Percentiles rank a stretch among this genome's conserved stretches.
phyloP scores from a whole-genome alignment of 768 basidiomycete species.

The Aureoboletus auriporus region DNA sequence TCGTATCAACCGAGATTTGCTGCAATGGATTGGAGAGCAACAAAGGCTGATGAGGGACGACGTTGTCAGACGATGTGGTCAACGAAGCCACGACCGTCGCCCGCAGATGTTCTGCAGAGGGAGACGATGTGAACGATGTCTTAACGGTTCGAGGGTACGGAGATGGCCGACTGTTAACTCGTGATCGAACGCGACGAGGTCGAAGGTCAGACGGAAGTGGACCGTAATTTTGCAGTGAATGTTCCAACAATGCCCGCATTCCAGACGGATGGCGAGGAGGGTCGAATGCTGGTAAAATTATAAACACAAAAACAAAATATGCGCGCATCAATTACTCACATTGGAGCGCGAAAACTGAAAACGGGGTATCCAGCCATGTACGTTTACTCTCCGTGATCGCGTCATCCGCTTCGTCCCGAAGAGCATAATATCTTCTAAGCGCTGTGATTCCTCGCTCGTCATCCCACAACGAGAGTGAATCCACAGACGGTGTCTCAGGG shows the following conservation, averaged over 20 bases:
- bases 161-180: constrained; percentile 67
- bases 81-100: constrained; percentile 20
- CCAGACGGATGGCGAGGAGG: constrained; percentile 60
- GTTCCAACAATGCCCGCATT: constrained; percentile 70
- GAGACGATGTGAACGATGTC: constrained; percentile 38
- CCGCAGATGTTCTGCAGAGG: constrained; percentile 34
- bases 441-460: constrained; percentile 65
- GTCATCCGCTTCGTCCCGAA: constrained; percentile 63
- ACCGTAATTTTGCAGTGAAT: constrained; percentile 66
- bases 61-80: constrained; percentile 15
- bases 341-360: constrained; percentile 69
- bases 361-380: constrained; percentile 66
- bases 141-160: constrained; percentile 64
- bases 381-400: constrained; percentile 65
- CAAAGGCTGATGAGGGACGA: constrained; percentile 8
- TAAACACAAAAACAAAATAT: constrained; percentile 1
- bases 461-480: constrained; percentile 52
- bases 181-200: constrained; percentile 56
- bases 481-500: constrained; percentile 46
- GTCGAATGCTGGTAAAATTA: constrained; percentile 51
- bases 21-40: constrained; percentile 37
- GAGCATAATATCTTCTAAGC: constrained; percentile 62
- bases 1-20: constrained; percentile 40
- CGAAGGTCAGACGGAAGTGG: constrained; percentile 73
- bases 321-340: constrained; percentile 43